A percentile compares a stretch with the other conserved stretches of the same genome.
Conservation (phyloP, 2,329 filamentous ascomycete species). For the Paecilomyces dactylethromorphus region DNA sequence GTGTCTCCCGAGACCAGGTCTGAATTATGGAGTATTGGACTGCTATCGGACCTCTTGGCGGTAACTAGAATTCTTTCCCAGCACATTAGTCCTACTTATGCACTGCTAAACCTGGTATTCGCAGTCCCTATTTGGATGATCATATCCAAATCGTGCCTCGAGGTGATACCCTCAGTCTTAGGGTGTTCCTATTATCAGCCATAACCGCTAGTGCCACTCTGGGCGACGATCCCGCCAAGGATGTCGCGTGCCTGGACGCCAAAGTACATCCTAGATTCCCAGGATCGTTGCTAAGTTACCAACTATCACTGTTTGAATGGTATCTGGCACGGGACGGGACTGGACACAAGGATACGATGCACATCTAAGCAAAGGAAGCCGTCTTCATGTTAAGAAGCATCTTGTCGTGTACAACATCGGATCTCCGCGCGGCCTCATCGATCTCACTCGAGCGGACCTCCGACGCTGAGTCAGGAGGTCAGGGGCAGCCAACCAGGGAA, state of each 20-base stretch:
- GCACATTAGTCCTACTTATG: too few relatives aligned
- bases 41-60: too few relatives aligned
- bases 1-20: too few relatives aligned
- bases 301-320: not conserved
- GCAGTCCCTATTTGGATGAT: too few relatives aligned
- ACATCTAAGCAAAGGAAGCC: too few relatives aligned
- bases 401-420: too few relatives aligned
- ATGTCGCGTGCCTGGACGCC: not conserved
- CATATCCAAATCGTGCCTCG: too few relatives aligned
- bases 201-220: not conserved
- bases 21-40: too few relatives aligned
- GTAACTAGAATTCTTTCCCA: too few relatives aligned
- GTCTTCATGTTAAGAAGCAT: too few relatives aligned
- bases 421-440: not conserved
- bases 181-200: not conserved
- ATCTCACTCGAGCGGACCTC: not conserved
- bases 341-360: not conserved
- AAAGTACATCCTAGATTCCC: not conserved
- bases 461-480: not conserved
- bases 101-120: too few relatives aligned
- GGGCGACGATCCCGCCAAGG: not conserved
- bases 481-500: not conserved
- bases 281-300: not conserved
- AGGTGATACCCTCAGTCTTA: too few relatives aligned
- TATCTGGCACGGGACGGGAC: not conserved